Evolutionary conservation across 106 monocot species (phyloP).

Genomic region (Ottelia alismoides): DNA sequence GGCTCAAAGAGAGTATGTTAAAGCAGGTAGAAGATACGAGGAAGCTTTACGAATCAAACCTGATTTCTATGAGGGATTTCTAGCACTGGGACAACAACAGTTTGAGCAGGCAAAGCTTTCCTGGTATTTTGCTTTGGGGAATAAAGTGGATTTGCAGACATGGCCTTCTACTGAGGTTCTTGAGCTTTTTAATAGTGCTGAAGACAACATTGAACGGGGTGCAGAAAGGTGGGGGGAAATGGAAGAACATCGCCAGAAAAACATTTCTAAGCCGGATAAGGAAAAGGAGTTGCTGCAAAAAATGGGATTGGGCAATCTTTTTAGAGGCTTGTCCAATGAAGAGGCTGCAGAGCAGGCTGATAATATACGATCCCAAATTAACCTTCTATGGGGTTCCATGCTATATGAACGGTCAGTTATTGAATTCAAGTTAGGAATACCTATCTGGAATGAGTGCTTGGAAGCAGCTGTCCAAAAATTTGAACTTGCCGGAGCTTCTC

Average conservation of each 20-base stretch:
- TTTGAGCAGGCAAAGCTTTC: constrained; percentile 81
- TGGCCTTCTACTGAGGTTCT: constrained; percentile 37
- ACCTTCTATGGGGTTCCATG: constrained; percentile 70
- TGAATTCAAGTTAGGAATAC: constrained; percentile 65
- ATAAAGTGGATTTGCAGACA: constrained; percentile 32
- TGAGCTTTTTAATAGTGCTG: constrained; percentile 57
- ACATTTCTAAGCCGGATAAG: constrained; percentile 30
- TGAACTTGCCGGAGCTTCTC: constrained; percentile 53
- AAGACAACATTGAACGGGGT: constrained; percentile 77
- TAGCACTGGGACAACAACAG: constrained; percentile 61
- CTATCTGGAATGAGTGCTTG: constrained; percentile 65
- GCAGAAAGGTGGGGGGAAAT: constrained; percentile 65
- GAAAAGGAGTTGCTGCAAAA: constrained; percentile 51
- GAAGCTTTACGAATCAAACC: constrained; percentile 64
- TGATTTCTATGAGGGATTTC: constrained; percentile 59
- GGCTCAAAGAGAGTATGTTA: constrained; percentile 47
- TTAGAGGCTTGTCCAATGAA: too few species aligned
- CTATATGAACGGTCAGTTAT: constrained; percentile 80
- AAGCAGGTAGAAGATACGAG: constrained; percentile 58
- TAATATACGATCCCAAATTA: constrained; percentile 58
- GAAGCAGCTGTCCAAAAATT: constrained; percentile 73
- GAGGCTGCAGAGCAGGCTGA: constrained; percentile 57
- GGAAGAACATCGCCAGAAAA: constrained; percentile 40
- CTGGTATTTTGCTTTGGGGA: constrained; percentile 59
- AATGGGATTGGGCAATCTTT: constrained; percentile 33